Percentiles rank a stretch among this genome's conserved stretches.
phyloP scores from a whole-genome alignment of 257 asterid species.

The Lithospermum erythrorhizon region DNA sequence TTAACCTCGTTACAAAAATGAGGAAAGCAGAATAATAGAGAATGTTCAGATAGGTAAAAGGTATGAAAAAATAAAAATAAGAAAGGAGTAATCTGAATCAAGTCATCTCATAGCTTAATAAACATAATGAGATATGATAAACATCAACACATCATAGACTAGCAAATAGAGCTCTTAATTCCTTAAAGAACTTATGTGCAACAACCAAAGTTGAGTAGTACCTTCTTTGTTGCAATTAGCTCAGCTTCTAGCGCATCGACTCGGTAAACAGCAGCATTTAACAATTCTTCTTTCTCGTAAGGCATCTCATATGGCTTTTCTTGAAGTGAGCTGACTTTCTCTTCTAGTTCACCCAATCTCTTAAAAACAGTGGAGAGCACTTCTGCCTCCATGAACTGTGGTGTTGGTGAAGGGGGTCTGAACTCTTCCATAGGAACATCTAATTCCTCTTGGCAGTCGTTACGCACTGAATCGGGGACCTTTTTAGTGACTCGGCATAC shows the following conservation, averaged over 20 bases:
- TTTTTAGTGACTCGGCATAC: slow-evolving; percentile 36
- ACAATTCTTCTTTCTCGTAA: slow-evolving; percentile 77
- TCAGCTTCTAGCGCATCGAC: slow-evolving; percentile 99
- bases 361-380: slow-evolving; percentile 64
- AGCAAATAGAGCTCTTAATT: neutral
- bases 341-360: slow-evolving; percentile 86
- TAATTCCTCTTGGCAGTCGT: slow-evolving; percentile 37
- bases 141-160: neutral
- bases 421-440: slow-evolving; percentile 52
- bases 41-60: too few species aligned
- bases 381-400: slow-evolving; percentile 66
- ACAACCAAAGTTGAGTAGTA: slow-evolving; percentile 10
- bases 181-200: neutral
- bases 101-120: neutral
- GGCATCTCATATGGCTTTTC: slow-evolving; percentile 95
- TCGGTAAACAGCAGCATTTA: slow-evolving; percentile 91
- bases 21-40: too few species aligned
- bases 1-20: too few species aligned
- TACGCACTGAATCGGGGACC: slow-evolving; percentile 33
- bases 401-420: slow-evolving; percentile 75
- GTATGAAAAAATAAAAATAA: too few species aligned
- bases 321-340: slow-evolving; percentile 62
- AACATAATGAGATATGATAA: neutral
- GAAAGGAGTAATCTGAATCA: neutral
- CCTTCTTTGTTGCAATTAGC: slow-evolving; percentile 94